phyloP scores from a whole-genome alignment of 495 filamentous ascomycete species.

The Pyrenula massariospora region DNA sequence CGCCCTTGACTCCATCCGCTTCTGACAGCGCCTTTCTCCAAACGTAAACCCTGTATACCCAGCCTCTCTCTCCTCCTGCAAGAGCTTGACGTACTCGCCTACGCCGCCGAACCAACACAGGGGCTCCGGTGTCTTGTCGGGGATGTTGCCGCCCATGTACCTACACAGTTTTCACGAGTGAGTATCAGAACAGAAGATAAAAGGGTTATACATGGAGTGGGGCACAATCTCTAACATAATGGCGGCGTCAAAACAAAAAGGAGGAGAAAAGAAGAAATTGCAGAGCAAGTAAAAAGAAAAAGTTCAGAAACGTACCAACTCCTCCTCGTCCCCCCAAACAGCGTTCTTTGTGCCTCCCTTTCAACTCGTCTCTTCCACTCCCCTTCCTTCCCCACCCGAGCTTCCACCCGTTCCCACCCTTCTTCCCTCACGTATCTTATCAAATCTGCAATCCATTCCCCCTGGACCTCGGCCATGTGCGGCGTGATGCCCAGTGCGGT shows the following conservation, averaged over 20 bases:
- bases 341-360: slow-evolving; percentile 13
- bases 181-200: slow-evolving; percentile 14
- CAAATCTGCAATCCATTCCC: slow-evolving; percentile 34
- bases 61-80: slow-evolving; percentile 5
- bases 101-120: slow-evolving; percentile 31
- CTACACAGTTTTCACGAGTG: no score
- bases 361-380: slow-evolving; percentile 25
- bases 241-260: no score
- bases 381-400: slow-evolving; percentile 20
- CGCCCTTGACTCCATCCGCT: no score
- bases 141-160: slow-evolving; percentile 34
- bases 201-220: no score
- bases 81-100: slow-evolving; percentile 7
- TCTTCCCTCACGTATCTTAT: slow-evolving; percentile 27
- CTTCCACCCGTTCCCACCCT: slow-evolving; percentile 24
- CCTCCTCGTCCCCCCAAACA: slow-evolving; percentile 8
- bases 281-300: no score
- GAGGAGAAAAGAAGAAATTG: no score
- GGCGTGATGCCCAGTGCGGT: slow-evolving; percentile 42
- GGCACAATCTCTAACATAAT: no score
- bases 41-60: slow-evolving; percentile 8
- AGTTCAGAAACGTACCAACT: no score
- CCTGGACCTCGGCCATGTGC: slow-evolving; percentile 36
- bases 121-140: slow-evolving; percentile 27
- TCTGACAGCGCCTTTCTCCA: no score